These are phyloP conservation scores for Tulasnella sp. DNA, from an alignment of 768 basidiomycete species.

Conservation along the genomic window DNA sequence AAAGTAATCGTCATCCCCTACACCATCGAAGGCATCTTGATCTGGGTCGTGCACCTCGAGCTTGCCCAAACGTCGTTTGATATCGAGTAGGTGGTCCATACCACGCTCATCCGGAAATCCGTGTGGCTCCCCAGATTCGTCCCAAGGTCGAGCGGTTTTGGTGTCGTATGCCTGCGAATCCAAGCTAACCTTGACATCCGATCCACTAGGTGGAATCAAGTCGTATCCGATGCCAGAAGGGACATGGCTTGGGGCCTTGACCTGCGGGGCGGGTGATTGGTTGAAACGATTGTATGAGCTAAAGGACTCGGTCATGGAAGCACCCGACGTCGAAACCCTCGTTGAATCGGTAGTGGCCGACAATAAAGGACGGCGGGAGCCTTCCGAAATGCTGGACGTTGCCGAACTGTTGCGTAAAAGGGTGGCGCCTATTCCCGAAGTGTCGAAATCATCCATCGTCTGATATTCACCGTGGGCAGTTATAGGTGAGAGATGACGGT, in stretches of 20 bases:
- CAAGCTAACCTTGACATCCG: slow-evolving; percentile 22
- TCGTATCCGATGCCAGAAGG: slow-evolving; percentile 10
- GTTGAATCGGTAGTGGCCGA: neutral
- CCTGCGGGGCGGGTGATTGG: neutral
- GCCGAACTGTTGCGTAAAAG: slow-evolving; percentile 5
- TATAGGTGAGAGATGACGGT: slow-evolving; percentile 3
- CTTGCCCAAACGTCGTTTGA: slow-evolving; percentile 19
- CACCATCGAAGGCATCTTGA: slow-evolving; percentile 21
- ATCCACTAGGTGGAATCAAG: slow-evolving; percentile 13
- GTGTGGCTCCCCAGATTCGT: slow-evolving; percentile 2
- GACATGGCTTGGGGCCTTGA: neutral
- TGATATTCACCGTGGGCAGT: neutral
- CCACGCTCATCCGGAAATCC: neutral
- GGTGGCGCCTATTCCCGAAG: neutral
- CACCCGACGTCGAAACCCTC: neutral
- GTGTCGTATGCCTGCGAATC: neutral
- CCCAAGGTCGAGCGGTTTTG: slow-evolving; percentile 8
- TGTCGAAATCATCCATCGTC: slow-evolving; percentile 8
- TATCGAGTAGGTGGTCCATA: slow-evolving; percentile 15
- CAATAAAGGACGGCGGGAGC: neutral
- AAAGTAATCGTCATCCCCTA: slow-evolving; percentile 20
- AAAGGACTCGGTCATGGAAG: neutral
- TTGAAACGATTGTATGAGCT: slow-evolving; percentile 4
- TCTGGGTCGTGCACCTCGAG: slow-evolving; percentile 16
- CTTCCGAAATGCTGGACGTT: slow-evolving; percentile 14